Base-by-base conservation (phyloP, 805 yeast genomes). In the Grigorovia humatica region DNA sequence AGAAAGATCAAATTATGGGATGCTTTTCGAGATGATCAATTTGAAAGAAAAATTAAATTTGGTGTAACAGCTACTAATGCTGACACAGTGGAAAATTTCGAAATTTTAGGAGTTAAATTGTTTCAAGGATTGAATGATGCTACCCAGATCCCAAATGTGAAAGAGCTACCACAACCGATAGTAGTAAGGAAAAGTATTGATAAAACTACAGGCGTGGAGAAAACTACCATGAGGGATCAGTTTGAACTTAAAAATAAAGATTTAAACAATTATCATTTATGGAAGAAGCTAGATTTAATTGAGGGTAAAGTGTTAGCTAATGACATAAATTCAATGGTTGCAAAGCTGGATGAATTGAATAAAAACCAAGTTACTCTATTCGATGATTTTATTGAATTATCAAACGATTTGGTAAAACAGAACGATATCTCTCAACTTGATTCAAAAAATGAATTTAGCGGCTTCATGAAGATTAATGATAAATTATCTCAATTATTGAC, bases 101-200 rank as follows among this genome's bases (percentile, higher is more conserved):
- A 85, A 65, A 61, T 85, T 6, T 70, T 85, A 56, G 76, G 76
- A 61, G 63, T 85, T 57, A 75, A 79, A 44, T 71, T 78, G 1
- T 85, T 76, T 68, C 72, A 75, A 47, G 73, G 73, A 40, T 71
- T 83, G 27, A 70, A 78, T 7, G 71, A 71, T 51, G 83, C 79
- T 57, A 77, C 84, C 2, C 64, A 73, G 45, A 81, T 80, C 49
- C 83, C 81, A 52, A 82, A 81, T 57, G 81, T 78, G 1, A 69
- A 66, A 23, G 55, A 70, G 17, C 73, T 74, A 57, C 64, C 62
- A 2, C 77, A 74, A 54, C 77, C 80, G 18, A 73, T 71, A 50
- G 70, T 77, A 4, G 61, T 73, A 18, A 69, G 74, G 12, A 70
- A 77, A 57, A 66, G 69, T 45, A 65, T 71, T 8, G 66, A 70